Base-by-base conservation (phyloP, 148 eudicot genomes). In the Rhododendron vialii region DNA sequence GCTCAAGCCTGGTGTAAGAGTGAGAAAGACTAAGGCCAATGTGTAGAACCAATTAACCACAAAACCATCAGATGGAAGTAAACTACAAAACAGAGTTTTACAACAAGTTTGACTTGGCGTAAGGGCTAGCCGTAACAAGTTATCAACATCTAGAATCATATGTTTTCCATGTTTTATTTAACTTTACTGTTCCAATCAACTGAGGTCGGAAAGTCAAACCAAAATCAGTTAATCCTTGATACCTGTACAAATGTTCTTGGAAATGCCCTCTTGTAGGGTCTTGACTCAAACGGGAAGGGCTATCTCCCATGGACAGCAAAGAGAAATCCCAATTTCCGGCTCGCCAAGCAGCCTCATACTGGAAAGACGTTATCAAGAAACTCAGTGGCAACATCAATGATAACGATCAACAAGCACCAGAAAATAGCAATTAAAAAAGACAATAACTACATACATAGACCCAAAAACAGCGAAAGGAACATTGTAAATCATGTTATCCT, bases 261-360 rank as follows among this genome's bases (percentile, higher is more conserved):
- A 95, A 97, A 90, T 90, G 92, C 86, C 91, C 93, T 48, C 86
- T 88, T 86, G 85, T 84, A 73, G 82, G 87, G 88, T 88, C 87
- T 86, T 87, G 92, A 85, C 83, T 91, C 55, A 90, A 90, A 75
- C 85, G 71, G 18, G 75, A 10, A 84, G 92, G 77, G 71, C 75
- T 73, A 83, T 88, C 89, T 82, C 92, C 91, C 90, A 82, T 71
- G 84, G 90, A 88, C 28, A 94, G 93, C 28, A 92, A 81, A 87
- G 96, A 95, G 86, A 95, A 97, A 87, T 97, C 98, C 99, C 99
- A 97, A 90, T 95, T 95, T 85, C 99, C 96, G 0, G 95, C 91
- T 63, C 95, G 98, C 99, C 99, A 97, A 86, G 98, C 99, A 87
- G 98, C 98, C 90, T 97, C 99, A 86, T 95, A 97, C 98, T 97